A percentile compares a stretch with the other conserved stretches of the same genome.
These are phyloP conservation scores for Trichoderma reesei DNA, from an alignment of 495 filamentous ascomycete species.

Conservation along the genomic window DNA sequence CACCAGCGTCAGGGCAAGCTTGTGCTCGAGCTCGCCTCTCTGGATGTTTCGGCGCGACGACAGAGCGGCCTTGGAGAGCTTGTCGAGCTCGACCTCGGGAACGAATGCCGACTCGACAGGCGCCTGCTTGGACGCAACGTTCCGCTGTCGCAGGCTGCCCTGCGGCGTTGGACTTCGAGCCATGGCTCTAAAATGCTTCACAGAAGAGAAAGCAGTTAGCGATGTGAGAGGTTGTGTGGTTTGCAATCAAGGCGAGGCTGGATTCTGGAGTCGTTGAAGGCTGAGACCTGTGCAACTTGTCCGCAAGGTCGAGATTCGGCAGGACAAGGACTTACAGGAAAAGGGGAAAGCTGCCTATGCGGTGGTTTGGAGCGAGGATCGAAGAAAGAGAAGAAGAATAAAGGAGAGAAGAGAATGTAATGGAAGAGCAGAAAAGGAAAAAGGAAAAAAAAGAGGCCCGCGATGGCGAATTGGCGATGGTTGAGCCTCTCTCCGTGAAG, in stretches of 20 bases:
- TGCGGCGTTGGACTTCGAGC: conserved; percentile 28
- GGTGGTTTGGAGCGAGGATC: conserved; percentile 4
- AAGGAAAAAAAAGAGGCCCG: neutral
- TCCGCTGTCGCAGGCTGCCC: conserved; percentile 45
- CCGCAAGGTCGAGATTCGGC: neutral
- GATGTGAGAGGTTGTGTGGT: neutral
- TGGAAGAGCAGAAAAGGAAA: neutral
- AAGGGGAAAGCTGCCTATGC: neutral
- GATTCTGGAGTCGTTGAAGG: neutral
- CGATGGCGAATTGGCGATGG: neutral
- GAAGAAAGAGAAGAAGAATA: neutral
- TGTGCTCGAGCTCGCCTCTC: conserved; percentile 69
- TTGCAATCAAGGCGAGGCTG: neutral
- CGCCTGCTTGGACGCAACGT: conserved; percentile 39
- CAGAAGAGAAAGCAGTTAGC: neutral
- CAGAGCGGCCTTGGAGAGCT: conserved; percentile 24
- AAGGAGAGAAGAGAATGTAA: conserved; percentile 2
- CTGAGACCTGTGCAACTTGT: neutral
- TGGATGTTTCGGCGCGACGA: conserved; percentile 8
- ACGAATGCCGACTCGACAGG: conserved; percentile 23
- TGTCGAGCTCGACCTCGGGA: conserved; percentile 39
- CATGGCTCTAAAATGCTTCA: conserved; percentile 23
- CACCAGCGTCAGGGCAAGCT: conserved; percentile 66
- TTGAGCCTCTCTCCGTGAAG: neutral
- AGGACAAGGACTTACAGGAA: neutral